Evolutionary conservation across 495 filamentous ascomycete genomes (phyloP).

Genomic region (Xylaria flabelliformis): DNA sequence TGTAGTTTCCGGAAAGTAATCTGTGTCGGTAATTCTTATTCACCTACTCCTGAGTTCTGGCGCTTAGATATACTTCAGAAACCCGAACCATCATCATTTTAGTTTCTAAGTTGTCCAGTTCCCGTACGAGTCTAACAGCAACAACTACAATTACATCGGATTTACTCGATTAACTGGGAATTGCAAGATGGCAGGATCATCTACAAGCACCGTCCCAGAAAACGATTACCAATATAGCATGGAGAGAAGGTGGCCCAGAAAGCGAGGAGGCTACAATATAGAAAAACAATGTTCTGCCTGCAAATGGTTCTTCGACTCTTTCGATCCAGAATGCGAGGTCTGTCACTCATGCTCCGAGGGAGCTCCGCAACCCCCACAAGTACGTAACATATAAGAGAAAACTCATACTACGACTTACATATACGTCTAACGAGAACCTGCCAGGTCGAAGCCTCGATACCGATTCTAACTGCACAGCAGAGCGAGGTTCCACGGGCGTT

Average conservation of each 20-base stretch:
- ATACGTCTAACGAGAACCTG: neutral
- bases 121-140: neutral
- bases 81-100: neutral
- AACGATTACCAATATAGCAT: neutral
- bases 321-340: neutral
- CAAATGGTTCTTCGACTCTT: constrained; percentile 12
- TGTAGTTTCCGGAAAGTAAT: neutral
- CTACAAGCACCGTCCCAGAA: neutral
- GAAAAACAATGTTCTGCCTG: neutral
- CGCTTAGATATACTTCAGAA: neutral
- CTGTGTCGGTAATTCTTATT: neutral
- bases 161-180: neutral
- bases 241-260: neutral
- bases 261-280: neutral
- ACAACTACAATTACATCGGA: neutral
- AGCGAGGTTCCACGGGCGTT: neutral
- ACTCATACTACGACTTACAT: neutral
- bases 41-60: neutral
- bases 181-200: neutral
- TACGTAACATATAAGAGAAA: neutral
- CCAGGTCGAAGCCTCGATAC: neutral
- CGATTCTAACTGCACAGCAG: too few species aligned
- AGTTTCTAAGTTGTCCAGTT: neutral
- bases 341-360: neutral
- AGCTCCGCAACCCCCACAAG: neutral